phyloP scores from a whole-genome alignment of 352 stramenopile species.

The Phytophthora ohioensis region DNA sequence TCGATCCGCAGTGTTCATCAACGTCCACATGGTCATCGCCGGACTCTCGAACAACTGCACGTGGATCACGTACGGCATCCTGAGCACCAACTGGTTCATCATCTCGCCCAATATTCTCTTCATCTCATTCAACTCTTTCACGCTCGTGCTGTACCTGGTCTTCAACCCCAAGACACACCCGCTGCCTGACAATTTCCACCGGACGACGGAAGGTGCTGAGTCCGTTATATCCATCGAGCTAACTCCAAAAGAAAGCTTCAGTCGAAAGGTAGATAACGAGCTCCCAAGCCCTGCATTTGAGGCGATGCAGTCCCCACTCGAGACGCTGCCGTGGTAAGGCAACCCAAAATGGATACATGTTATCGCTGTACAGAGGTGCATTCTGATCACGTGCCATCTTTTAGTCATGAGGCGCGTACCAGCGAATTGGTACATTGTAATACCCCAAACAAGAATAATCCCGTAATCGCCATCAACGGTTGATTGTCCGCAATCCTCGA shows the following conservation, averaged over 20 bases:
- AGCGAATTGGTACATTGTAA: background rate
- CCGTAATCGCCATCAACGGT: background rate
- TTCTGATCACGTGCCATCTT: conserved; percentile 7
- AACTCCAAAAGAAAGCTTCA: conserved; percentile 14
- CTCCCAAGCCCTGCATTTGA: conserved; percentile 21
- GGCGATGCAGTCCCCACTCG: conserved; percentile 20
- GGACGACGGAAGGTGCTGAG: conserved; percentile 1
- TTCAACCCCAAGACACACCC: conserved; percentile 41
- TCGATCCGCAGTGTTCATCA: conserved; percentile 54
- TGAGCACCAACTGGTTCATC: conserved; percentile 45
- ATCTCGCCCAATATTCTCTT: conserved; percentile 42
- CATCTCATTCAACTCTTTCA: conserved; percentile 37
- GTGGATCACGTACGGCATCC: conserved; percentile 47
- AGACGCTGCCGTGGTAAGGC: conserved; percentile 16
- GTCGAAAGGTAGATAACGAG: conserved; percentile 5
- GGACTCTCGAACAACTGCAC: conserved; percentile 52
- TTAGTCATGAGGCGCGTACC: background rate
- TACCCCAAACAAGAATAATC: conserved; percentile 6
- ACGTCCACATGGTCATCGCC: conserved; percentile 54
- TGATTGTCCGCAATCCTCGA: background rate
- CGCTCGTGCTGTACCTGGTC: conserved; percentile 37
- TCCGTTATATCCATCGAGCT: conserved; percentile 22
- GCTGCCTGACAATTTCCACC: conserved; percentile 23
- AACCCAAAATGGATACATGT: background rate
- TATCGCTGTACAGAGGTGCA: background rate